Conservation (phyloP, 2,329 filamentous ascomycete species). For the Grosmannia clavigera region DNA sequence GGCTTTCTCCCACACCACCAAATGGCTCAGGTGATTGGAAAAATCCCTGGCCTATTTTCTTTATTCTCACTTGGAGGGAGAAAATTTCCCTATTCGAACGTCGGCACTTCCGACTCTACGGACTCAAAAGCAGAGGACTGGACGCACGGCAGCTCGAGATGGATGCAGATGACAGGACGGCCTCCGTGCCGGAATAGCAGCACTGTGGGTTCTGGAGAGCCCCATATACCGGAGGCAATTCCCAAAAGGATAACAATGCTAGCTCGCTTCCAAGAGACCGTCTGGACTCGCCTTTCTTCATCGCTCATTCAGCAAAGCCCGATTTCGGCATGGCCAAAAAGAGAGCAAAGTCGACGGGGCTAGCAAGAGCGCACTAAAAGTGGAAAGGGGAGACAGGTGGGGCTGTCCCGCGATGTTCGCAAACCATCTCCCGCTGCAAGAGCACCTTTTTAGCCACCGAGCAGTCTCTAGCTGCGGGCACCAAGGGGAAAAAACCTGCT, state of each 20-base stretch:
- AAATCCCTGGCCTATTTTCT: constrained; percentile 3
- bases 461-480: neutral
- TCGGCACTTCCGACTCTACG: neutral
- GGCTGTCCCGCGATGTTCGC: neutral
- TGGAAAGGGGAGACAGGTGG: neutral
- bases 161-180: too few relatives aligned
- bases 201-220: too few relatives aligned
- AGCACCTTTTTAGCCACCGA: neutral
- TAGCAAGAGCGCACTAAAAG: neutral
- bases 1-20: constrained; percentile 5
- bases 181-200: too few relatives aligned
- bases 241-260: neutral
- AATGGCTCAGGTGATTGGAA: constrained; percentile 17
- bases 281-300: neutral
- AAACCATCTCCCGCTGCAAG: neutral
- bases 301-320: neutral
- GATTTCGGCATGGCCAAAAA: neutral
- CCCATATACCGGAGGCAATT: neutral
- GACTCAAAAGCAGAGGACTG: neutral
- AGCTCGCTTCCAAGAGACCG: neutral
- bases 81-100: neutral
- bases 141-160: too few relatives aligned
- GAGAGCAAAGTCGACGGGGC: neutral
- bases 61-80: neutral
- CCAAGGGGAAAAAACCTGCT: neutral